Base-by-base conservation (phyloP, 2,329 filamentous ascomycete species). In the Fonsecaea monophora region DNA sequence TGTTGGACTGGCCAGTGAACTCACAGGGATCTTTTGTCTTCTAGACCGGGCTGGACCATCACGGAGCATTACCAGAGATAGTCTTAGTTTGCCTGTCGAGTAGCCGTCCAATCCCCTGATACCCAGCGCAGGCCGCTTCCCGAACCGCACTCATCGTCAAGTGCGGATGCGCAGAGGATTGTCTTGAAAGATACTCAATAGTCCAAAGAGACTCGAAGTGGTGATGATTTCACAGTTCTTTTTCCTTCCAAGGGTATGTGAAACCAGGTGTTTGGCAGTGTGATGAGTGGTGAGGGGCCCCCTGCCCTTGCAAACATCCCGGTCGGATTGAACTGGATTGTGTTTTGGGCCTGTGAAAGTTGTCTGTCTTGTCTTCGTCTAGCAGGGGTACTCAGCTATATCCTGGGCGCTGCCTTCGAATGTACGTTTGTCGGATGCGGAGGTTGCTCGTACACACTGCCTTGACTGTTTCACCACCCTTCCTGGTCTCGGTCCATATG, bases 381-480 rank as follows among this genome's bases (percentile, higher is more conserved):
- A 3, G 7, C 2, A 21, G 21, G 15, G 45, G 45, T 21, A 2
- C 21, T 45, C 42, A 45, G 42, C 42, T 45, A 7, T 21, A 8
- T 50, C 18, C 8, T 3, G 7, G 18, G 3, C 45, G 45, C 7
- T 10, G 45, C 45, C 18, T 4, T 12, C 45, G 18, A 50, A 50
- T 3, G 18, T 25, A 25, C 37, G 8, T 38, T 10, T 25, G 45
- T 50, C 21, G 45, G 8, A 25, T 50, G 53, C 2, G 12, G 35
- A 4, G n/a, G 30, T 9, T 35, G 2, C 53, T 7, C n/a, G 53
- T 37, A 54, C 12, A 57, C 55, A 37, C 4, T 18, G 58, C 35
- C 42, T 54, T 32, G 32, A 61, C n/a, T 38, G 59, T 61, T 40
- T 61, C 59, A 61, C 59, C 48, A 38, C 45, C n/a, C 13, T 18